Base-by-base conservation (phyloP, 768 basidiomycete species). In the Rhodosporidiobolus sp. region DNA sequence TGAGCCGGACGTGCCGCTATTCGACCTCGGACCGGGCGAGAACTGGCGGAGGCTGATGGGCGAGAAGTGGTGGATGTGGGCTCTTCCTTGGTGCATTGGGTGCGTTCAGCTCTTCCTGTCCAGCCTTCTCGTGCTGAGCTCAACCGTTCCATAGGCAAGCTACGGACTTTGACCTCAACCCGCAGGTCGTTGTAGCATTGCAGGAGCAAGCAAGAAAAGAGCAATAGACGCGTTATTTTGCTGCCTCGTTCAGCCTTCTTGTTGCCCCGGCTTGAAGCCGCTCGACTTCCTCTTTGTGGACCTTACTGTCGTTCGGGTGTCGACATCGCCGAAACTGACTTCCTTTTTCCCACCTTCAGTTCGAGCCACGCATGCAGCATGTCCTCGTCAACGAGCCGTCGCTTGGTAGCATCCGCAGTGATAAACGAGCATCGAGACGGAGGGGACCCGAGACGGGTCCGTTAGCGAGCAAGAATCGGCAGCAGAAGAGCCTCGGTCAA, bases 331-430 rank as follows among this genome's bases (percentile, higher is more conserved):
- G 24, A 48, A 6, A 17, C 20, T 38, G 49, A 30, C 32, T 52
- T 50, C 52, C 14, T 26, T n/a, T 32, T 12, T 22, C 9, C 30
- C 54, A 56, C 67, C 54, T 53, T 11, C 53, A 58, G 32, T 76
- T 79, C 71, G 76, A 78, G 65, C 74, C 53, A 6, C 54, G 55
- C 54, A 45, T 95, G 80, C 92, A 94, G 4, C 93, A 96, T 80
- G 93, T 98, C 53, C 79, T 94, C 35, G 88, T 98, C 70, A 93
- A 93, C 76, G 95, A 98, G 79, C 95, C 95, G 0, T 83, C 84
- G n/a, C 50, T 52, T 52, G 7, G 50, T 52, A 7, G 22, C 5
- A 6, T 52, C n/a, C 38, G 38, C 38, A 7, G 38, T 43, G n/a
- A n/a, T n/a, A n/a, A n/a, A n/a, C n/a, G n/a, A n/a, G n/a, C n/a